These are phyloP conservation scores for Ceratocystis destructans DNA, from an alignment of 2,329 filamentous ascomycete genomes.

Conservation along the genomic window DNA sequence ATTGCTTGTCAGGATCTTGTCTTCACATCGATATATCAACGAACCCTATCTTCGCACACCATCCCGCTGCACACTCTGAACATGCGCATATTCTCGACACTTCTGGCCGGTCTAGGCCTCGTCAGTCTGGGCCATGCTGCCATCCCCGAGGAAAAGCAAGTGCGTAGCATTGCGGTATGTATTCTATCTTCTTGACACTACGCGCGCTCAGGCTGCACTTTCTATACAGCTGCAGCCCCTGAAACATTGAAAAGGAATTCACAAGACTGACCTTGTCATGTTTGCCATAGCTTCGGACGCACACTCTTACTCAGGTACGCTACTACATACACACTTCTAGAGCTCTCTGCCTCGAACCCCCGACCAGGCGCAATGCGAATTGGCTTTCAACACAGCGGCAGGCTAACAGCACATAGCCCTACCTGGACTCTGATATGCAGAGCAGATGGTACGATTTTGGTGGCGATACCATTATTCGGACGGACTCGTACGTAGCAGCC, in stretches of 20 bases:
- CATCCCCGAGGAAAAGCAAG: conserved; percentile 18
- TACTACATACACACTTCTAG: conserved; percentile 23
- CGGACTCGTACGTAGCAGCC: conserved; percentile 41
- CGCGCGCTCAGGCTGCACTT: not conserved
- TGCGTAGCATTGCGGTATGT: conserved; percentile 21
- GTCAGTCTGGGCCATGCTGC: conserved; percentile 13
- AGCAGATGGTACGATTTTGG: conserved; percentile 99
- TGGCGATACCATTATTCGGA: conserved; percentile 75
- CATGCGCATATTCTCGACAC: conserved; percentile 18
- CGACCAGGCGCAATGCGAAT: conserved; percentile 20
- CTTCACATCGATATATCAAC: not conserved
- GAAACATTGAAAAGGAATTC: not conserved
- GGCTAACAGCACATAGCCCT: conserved; percentile 48
- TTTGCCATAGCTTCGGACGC: conserved; percentile 59
- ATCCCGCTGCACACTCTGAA: not conserved
- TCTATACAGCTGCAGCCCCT: not conserved
- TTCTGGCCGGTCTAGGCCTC: conserved; percentile 18
- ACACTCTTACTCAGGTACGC: conserved; percentile 64
- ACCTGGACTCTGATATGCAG: conserved; percentile 95
- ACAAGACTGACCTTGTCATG: conserved; percentile 12
- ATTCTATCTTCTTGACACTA: not conserved
- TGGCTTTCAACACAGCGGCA: conserved; percentile 6
- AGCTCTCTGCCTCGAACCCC: conserved; percentile 12
- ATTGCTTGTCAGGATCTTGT: not conserved
- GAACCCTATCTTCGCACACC: not conserved